Evolutionary conservation across 176 grass and related monocot species (phyloP).

Genomic region (Elymus sibiricus): DNA sequence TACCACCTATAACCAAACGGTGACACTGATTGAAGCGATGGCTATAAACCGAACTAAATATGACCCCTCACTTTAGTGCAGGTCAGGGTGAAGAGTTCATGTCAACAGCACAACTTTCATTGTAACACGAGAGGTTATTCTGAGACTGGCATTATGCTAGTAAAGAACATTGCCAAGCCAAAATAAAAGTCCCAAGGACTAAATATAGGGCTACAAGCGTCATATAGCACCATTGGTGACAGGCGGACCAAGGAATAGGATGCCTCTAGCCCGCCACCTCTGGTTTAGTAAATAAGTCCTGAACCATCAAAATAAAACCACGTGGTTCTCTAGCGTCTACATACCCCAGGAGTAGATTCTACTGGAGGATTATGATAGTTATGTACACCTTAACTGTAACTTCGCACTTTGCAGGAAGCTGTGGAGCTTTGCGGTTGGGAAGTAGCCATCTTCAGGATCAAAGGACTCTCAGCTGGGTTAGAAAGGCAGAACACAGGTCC

Average conservation of each 20-base stretch:
- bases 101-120: not conserved
- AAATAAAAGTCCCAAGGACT: not conserved
- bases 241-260: not conserved
- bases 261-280: slow-evolving; percentile 8
- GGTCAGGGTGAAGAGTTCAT: not conserved
- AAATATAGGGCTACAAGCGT: slow-evolving; percentile 3
- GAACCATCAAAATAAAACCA: slow-evolving; percentile 19
- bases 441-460: slow-evolving; percentile 33
- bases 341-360: slow-evolving; percentile 34
- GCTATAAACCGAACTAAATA: not conserved
- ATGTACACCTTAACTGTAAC: slow-evolving; percentile 36
- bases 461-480: slow-evolving; percentile 82
- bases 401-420: not conserved
- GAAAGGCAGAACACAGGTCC: slow-evolving; percentile 77
- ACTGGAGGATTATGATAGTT: slow-evolving; percentile 36
- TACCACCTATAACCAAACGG: not conserved
- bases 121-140: not conserved
- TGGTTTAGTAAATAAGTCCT: not conserved
- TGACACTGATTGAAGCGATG: not conserved
- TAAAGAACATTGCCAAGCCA: slow-evolving; percentile 12
- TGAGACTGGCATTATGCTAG: slow-evolving; percentile 11
- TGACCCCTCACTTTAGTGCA: too few relatives aligned
- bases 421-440: not conserved
- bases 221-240: not conserved
- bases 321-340: slow-evolving; percentile 14